Base-by-base conservation (phyloP, 192 early-diverging fungal species). In the Pilaira anomala region DNA sequence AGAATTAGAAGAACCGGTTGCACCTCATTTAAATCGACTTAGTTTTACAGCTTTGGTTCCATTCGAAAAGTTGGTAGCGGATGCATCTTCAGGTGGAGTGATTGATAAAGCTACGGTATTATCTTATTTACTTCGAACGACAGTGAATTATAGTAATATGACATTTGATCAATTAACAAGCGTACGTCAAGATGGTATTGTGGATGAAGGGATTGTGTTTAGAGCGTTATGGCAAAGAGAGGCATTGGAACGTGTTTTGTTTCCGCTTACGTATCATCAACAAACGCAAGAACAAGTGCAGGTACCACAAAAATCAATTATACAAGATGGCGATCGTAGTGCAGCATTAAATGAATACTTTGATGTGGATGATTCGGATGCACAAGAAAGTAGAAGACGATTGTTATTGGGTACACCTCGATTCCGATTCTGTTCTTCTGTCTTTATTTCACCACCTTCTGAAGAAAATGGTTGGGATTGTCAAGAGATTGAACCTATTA, bases 101-200 rank as follows among this genome's bases (percentile, higher is more conserved):
- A 48, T 69, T 45, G 67, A 69, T 26, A 69, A 69, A 19, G 67
- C 67, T 12, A 69, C 67, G 16, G 54, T 69, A 1, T 25, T 69
- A 6, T 69, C 67, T 0, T 63, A 69, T 45, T 26, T 73, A 25
- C 18, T 73, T 3, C 51, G 54, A 18, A 67, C 65, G 28, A 73
- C 64, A 0, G 55, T 73, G 7, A 73, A 51, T 19, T 73, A 67
- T 22, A 73, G 71, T 54, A 73, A 73, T 42, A 73, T 73, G 71
- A 67, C 71, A 33, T 73, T 73, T 19, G 65, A 66, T 24, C 71
- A 73, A 25, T 40, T 73, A 13, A 67, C 64, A 3, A 58, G 19
- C n/a, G 71, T 73, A 12, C 53, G 65, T 1, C 54, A 66, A 9
- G 71, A 73, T 44, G 60, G 65, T 3, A 66, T 73, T 46, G 71